Conservation (phyloP, 2,329 filamentous ascomycete species). For the Cryphonectria parasitica region DNA sequence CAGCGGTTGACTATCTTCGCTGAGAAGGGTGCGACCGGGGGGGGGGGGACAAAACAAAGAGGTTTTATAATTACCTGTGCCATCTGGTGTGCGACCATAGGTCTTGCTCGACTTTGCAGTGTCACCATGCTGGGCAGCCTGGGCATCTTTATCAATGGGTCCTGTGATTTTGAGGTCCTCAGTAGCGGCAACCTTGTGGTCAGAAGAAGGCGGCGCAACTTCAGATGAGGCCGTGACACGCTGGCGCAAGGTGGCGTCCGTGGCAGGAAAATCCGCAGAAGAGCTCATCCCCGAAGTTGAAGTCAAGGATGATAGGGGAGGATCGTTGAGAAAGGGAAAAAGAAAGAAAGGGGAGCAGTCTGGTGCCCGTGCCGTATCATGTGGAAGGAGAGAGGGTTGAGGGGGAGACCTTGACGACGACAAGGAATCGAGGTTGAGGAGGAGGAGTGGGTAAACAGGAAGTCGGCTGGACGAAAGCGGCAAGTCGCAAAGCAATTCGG, state of each 20-base stretch:
- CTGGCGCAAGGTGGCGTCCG: constrained; percentile 37
- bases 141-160: constrained; percentile 2
- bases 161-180: too few relatives aligned
- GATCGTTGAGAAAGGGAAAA: constrained; percentile 19
- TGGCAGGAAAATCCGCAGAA: constrained; percentile 31
- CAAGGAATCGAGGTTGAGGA: background rate
- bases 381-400: background rate
- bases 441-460: background rate
- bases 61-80: constrained; percentile 67
- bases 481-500: background rate
- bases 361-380: background rate
- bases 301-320: constrained; percentile 21
- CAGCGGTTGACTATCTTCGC: background rate
- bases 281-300: constrained; percentile 33
- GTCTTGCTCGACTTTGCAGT: constrained; percentile 65
- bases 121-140: constrained; percentile 18
- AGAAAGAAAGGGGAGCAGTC: constrained; percentile 10
- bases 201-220: background rate
- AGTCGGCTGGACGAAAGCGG: background rate
- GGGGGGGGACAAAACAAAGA: constrained; percentile 14
- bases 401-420: background rate
- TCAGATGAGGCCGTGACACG: constrained; percentile 17
- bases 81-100: constrained; percentile 87
- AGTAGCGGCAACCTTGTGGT: background rate
- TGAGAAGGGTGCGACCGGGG: background rate